Evolutionary conservation across 2,329 filamentous ascomycete species (phyloP).

Genomic region (Colletotrichum sp.): DNA sequence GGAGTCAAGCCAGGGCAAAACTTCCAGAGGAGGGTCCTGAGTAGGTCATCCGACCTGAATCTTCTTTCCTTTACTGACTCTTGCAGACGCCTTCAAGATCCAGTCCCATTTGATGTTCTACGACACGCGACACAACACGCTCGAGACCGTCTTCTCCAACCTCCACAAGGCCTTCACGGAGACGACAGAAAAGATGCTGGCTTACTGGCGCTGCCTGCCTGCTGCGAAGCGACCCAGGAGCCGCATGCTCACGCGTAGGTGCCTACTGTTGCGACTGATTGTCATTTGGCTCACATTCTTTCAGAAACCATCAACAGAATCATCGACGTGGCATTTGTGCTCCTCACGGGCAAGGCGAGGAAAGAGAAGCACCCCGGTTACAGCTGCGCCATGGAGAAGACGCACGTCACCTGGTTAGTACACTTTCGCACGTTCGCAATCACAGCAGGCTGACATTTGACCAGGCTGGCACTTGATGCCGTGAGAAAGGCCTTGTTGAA

Average conservation of each 20-base stretch:
- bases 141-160: constrained; percentile 73
- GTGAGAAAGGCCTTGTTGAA: background rate
- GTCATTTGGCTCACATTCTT: background rate
- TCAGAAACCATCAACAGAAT: constrained; percentile 70
- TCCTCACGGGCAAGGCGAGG: constrained; percentile 64
- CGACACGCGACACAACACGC: constrained; percentile 79
- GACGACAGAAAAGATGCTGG: constrained; percentile 77
- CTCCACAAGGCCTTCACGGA: constrained; percentile 77
- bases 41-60: constrained; percentile 42
- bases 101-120: constrained; percentile 86
- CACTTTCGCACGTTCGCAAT: background rate
- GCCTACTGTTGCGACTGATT: too few species aligned
- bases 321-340: constrained; percentile 65
- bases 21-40: constrained; percentile 81
- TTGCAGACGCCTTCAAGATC: constrained; percentile 73
- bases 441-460: background rate
- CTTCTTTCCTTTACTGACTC: constrained; percentile 4
- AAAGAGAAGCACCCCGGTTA: constrained; percentile 54
- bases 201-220: constrained; percentile 65
- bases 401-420: constrained; percentile 67
- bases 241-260: constrained; percentile 68
- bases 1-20: constrained; percentile 74
- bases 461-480: constrained; percentile 18
- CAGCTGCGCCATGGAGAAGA: constrained; percentile 62
- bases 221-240: constrained; percentile 58